These are phyloP conservation scores for Apophysomyces elegans DNA, from an alignment of 371 early-diverging fungal genomes.

Conservation along the genomic window DNA sequence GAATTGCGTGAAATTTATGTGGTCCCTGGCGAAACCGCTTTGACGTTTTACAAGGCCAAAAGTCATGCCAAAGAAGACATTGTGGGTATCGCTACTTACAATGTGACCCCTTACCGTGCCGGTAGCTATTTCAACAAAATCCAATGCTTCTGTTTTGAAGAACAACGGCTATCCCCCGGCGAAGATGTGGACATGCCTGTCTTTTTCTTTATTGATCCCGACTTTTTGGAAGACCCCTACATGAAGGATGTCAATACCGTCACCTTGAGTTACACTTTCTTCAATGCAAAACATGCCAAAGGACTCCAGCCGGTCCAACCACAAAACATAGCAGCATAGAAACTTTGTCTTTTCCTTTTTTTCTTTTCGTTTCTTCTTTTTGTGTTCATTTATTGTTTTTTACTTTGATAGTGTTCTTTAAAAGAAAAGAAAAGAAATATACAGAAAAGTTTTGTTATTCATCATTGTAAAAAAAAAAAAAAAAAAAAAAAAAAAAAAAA, in stretches of 20 bases:
- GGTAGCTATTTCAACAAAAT: slow-evolving; percentile 97
- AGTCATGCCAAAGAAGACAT: slow-evolving; percentile 90
- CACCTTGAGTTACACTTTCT: slow-evolving; percentile 93
- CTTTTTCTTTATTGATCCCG: slow-evolving; percentile 98
- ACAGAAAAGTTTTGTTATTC: neutral
- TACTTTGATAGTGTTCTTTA: neutral
- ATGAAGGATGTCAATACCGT: slow-evolving; percentile 95
- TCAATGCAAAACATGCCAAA: slow-evolving; percentile 71
- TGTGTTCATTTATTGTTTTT: neutral
- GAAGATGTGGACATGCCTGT: slow-evolving; percentile 99
- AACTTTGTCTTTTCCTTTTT: slow-evolving; percentile 4
- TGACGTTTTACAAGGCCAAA: slow-evolving; percentile 96
- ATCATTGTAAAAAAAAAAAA: too few relatives aligned
- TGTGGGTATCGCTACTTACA: slow-evolving; percentile 97
- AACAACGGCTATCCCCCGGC: slow-evolving; percentile 88
- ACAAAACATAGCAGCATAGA: neutral
- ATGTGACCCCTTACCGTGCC: slow-evolving; percentile 92
- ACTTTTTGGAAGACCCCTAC: slow-evolving; percentile 92
- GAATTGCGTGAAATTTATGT: slow-evolving; percentile 85
- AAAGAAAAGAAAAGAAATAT: slow-evolving; percentile 5
- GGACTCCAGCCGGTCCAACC: slow-evolving; percentile 11
- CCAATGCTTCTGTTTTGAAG: slow-evolving; percentile 99
- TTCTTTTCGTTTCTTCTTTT: slow-evolving; percentile 8
- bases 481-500: neutral
- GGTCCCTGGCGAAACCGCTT: slow-evolving; percentile 95